Evolutionary conservation across 164 flowering plant genomes (phyloP).

Genomic region (Hamamelis virginiana): DNA sequence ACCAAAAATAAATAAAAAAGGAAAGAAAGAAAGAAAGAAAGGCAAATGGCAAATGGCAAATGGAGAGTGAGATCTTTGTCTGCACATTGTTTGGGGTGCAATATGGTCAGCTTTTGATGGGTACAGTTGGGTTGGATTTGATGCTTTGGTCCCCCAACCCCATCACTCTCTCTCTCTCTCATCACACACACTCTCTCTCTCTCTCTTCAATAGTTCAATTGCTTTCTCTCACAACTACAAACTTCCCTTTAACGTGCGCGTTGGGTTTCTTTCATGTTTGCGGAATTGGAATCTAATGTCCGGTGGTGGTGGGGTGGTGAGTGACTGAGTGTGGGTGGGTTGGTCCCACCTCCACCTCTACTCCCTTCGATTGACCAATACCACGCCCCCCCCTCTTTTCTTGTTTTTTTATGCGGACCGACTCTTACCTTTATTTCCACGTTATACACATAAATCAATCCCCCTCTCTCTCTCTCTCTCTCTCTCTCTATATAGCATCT

Average conservation of each 20-base stretch:
- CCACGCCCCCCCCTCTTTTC: not conserved
- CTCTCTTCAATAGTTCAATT: no score
- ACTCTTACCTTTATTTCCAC: not conserved
- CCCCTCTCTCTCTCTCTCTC: no score
- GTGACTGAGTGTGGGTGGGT: slow-evolving; percentile 14
- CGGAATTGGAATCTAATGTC: slow-evolving; percentile 35
- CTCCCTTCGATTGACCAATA: slow-evolving; percentile 7
- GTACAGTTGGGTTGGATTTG: slow-evolving; percentile 33
- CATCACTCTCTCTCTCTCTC: slow-evolving; percentile 9
- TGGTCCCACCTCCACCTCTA: slow-evolving; percentile 26
- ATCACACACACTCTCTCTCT: slow-evolving; percentile 7
- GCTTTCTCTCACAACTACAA: no score
- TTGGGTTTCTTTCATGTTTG: slow-evolving; percentile 36
- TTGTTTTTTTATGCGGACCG: not conserved
- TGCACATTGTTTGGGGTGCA: slow-evolving; percentile 31
- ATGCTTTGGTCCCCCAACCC: slow-evolving; percentile 35
- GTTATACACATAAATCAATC: no score
- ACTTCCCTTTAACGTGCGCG: slow-evolving; percentile 20
- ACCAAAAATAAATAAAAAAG: not conserved
- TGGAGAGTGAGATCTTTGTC: slow-evolving; percentile 35
- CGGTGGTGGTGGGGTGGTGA: slow-evolving; percentile 24
- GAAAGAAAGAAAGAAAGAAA: not conserved
- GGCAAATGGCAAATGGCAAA: no score
- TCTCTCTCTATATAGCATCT: no score
- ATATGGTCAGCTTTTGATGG: slow-evolving; percentile 35